Percentiles rank a stretch among this genome's conserved stretches.
Evolutionary conservation across 1,284 basidiomycete species (phyloP).

Genomic region (Apiotrichum sp.): DNA sequence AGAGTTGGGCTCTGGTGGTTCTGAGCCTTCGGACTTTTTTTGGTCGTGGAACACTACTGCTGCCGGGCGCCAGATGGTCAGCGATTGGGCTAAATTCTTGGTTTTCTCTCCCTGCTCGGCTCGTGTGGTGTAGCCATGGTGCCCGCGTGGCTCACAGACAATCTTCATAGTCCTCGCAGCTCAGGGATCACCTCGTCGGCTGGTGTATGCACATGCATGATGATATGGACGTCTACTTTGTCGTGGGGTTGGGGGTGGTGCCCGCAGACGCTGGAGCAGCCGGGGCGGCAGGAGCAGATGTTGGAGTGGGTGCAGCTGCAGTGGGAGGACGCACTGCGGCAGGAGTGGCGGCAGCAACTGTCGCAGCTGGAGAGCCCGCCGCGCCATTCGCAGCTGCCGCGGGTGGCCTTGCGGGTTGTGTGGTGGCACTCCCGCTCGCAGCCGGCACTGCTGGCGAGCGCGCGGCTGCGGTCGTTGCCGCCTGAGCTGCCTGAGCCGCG

Average conservation of each 20-base stretch:
- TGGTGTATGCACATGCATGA: no score
- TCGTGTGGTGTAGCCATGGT: no score
- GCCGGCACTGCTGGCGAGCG: neutral
- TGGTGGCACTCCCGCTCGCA: neutral
- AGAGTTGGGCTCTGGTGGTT: no score
- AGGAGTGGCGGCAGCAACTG: neutral
- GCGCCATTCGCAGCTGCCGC: neutral
- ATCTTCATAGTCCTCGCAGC: no score
- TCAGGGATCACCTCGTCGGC: no score
- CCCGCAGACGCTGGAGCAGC: neutral
- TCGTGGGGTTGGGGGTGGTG: no score
- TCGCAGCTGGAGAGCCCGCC: neutral
- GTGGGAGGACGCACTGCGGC: neutral
- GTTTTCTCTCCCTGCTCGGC: neutral
- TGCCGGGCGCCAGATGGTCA: no score
- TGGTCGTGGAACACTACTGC: no score
- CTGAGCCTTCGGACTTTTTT: no score
- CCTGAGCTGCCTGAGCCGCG: neutral
- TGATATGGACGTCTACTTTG: no score
- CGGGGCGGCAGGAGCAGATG: neutral
- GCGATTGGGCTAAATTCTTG: no score
- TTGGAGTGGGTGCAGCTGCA: neutral
- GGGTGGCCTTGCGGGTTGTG: neutral
- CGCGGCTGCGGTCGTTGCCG: neutral
- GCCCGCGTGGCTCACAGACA: no score